phyloP scores from a whole-genome alignment of 78 protist genomes.

The Fonticula alba region DNA sequence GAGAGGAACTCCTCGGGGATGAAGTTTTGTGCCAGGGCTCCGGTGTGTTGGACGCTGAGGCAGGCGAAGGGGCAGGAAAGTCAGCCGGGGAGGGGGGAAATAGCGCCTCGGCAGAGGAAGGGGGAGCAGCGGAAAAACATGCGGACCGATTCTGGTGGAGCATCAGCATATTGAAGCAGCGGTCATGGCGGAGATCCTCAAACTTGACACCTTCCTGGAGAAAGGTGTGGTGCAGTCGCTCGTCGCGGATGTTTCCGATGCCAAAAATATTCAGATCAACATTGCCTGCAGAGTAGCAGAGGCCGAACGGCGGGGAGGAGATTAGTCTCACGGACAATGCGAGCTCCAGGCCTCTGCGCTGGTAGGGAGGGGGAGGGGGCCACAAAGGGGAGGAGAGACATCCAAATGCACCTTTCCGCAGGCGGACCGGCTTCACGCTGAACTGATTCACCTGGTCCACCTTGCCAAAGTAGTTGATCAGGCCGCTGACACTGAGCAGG shows the following conservation, averaged over 20 bases:
- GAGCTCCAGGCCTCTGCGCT: background rate
- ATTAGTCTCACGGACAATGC: background rate
- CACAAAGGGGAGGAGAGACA: too few relatives aligned
- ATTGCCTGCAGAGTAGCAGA: constrained; percentile 34
- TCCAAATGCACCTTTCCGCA: constrained; percentile 38
- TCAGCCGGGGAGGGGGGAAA: background rate
- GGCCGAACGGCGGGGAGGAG: constrained; percentile 42
- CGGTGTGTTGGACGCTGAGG: too few relatives aligned
- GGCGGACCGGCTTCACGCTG: constrained; percentile 53
- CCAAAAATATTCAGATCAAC: constrained; percentile 93
- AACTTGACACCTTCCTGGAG: constrained; percentile 19
- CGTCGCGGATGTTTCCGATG: constrained; percentile 84
- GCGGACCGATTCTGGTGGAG: constrained; percentile 78
- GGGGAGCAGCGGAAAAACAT: background rate
- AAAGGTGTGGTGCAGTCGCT: constrained; percentile 68
- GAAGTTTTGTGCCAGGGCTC: constrained; percentile 1
- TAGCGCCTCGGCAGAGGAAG: background rate
- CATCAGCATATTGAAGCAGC: constrained; percentile 78
- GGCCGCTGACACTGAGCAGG: constrained; percentile 35
- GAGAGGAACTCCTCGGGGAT: constrained; percentile 59
- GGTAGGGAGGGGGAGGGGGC: background rate
- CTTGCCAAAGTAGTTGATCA: constrained; percentile 86
- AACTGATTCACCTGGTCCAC: constrained; percentile 43
- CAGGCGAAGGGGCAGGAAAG: background rate
- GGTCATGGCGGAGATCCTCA: background rate